These are phyloP conservation scores for Trypanosoma avium DNA, from an alignment of 208 protist genomes.

Conservation along the genomic window DNA sequence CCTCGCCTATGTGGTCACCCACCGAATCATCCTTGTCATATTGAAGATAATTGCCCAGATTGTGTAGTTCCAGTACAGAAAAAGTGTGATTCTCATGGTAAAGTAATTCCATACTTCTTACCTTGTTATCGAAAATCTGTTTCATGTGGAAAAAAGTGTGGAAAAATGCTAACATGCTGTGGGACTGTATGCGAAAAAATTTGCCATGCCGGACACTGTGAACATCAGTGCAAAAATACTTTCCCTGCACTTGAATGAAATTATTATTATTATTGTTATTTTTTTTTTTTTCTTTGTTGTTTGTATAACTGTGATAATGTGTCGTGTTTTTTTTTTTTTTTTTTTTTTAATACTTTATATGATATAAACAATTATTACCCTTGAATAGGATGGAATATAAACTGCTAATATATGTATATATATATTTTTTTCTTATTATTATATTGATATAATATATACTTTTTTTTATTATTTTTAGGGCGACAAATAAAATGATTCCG, in stretches of 20 bases:
- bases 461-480: too few species aligned
- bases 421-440: too few species aligned
- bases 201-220: conserved; percentile 78
- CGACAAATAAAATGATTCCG: too few species aligned
- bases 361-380: background rate
- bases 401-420: too few species aligned
- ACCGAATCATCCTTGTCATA: conserved; percentile 80
- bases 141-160: conserved; percentile 76
- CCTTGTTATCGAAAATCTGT: conserved; percentile 61
- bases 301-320: background rate
- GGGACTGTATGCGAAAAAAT: conserved; percentile 57
- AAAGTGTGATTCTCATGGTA: conserved; percentile 77
- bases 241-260: conserved; percentile 26
- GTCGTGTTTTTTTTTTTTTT: conserved; percentile 7
- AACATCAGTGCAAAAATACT: conserved; percentile 51
- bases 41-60: conserved; percentile 57
- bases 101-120: conserved; percentile 62
- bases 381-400: background rate
- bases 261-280: conserved; percentile 1
- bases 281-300: background rate
- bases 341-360: background rate
- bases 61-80: conserved; percentile 84
- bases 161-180: conserved; percentile 76
- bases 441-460: too few species aligned
- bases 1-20: conserved; percentile 86